phyloP scores from a whole-genome alignment of 345 rosid genomes.

The Lagerstroemia speciosa region DNA sequence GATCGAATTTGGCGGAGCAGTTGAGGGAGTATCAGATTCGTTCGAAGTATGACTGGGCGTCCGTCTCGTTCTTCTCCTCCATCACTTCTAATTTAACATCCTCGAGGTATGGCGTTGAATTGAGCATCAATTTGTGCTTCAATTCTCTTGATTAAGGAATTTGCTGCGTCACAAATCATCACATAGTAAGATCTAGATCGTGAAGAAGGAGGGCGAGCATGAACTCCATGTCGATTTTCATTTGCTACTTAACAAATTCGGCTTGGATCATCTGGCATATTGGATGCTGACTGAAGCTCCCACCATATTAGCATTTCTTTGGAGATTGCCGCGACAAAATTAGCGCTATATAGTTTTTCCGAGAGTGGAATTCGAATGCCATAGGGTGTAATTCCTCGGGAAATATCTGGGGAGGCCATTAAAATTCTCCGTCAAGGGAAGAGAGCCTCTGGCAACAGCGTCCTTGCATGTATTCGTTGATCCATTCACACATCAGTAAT shows the following conservation, averaged over 20 bases:
- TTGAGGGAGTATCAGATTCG: conserved; percentile 92
- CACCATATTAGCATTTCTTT: neutral
- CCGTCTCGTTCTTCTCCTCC: conserved; percentile 89
- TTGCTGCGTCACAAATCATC: no score
- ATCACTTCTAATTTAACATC: conserved; percentile 64
- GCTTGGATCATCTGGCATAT: neutral
- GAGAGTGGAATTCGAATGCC: no score
- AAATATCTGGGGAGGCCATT: no score
- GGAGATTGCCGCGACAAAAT: neutral
- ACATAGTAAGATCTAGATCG: neutral
- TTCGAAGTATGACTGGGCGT: conserved; percentile 97
- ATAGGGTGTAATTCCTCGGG: no score
- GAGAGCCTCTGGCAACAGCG: no score
- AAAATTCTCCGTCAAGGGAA: no score
- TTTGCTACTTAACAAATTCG: neutral
- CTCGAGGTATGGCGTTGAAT: conserved; percentile 43
- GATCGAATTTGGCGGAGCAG: conserved; percentile 91
- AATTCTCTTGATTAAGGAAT: neutral
- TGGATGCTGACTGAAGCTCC: neutral
- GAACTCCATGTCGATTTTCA: neutral
- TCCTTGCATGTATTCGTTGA: neutral
- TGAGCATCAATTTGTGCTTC: neutral
- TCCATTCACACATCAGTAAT: neutral
- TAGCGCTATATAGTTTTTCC: no score
- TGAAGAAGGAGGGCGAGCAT: neutral